Evolutionary conservation across 2,329 filamentous ascomycete species (phyloP), one percentile per base, ranked within the genome.

Genomic region (Paecilomyces sp.): DNA sequence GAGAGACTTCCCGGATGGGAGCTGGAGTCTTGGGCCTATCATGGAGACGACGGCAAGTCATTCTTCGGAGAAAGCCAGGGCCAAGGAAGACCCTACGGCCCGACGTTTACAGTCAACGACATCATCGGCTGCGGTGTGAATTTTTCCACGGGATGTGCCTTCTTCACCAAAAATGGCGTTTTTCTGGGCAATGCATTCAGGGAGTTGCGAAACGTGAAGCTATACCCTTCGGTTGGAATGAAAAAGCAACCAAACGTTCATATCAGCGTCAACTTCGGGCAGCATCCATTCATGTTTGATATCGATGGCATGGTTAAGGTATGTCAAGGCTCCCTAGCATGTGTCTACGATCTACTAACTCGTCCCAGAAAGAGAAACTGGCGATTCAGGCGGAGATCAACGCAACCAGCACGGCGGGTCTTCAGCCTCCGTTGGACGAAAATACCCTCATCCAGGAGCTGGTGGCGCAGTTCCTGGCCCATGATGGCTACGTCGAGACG

Each of bases 401-500:
- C 64, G 68, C 73, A 34, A 78, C 83, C 12, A 80, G 79, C 55
- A 83, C 88, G n/a, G 79, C 83, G 30, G 79, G 73, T 24, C 77
- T 94, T 6, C 83, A 85, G 34, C 84, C 85, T 2, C 81, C 82
- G 2, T 78, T 90, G 63, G 85, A 83, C 62, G 93, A 97, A 74
- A 88, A 86, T 1, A 82, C 89, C 28, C 82, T 97, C 55, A 86
- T 96, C 41, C 92, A 97, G 71, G 85, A 89, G 66, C 79, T 97
- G 59, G 86, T 93, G 18, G 82, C 92, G 47, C 92, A 97, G 74
- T 97, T 96, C 66, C 79, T 99, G 13, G 90, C 92, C 41, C 93
- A 97, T 67, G 94, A 97, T 68, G 94, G 94, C 61, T 97, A 97
- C 66, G 88, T 97, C 7, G 93, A 97, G 65, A 96, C 93, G 0